Evolutionary conservation across 2,329 filamentous ascomycete genomes (phyloP).

Genomic region (Colletotrichum tropicale): DNA sequence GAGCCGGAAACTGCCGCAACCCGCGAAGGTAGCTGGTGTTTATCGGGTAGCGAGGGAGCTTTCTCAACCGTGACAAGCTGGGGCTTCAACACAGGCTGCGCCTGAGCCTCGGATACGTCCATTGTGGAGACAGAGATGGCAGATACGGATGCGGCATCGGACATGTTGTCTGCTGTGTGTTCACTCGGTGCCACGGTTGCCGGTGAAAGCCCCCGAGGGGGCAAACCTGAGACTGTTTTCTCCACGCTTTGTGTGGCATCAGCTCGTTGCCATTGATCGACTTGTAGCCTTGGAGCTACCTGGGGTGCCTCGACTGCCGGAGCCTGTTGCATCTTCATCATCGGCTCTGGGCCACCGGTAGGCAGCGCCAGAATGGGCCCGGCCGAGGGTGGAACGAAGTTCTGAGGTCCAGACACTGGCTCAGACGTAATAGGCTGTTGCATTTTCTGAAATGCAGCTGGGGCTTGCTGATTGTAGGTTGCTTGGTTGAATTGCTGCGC

Average conservation of each 20-base stretch:
- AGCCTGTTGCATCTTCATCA: not conserved
- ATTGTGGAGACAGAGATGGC: conserved; percentile 25
- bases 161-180: not conserved
- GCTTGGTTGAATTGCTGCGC: not conserved
- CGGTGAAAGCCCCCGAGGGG: not conserved
- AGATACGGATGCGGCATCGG: conserved; percentile 24
- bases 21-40: not conserved
- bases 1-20: not conserved
- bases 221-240: not conserved
- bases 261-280: not conserved
- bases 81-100: conserved; percentile 24
- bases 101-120: conserved; percentile 25
- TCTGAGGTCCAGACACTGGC: not conserved
- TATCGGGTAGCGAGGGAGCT: no score
- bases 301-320: not conserved
- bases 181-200: not conserved
- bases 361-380: not conserved
- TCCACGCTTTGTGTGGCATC: not conserved
- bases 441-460: not conserved
- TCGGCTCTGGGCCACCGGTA: not conserved
- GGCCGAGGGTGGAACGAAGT: not conserved
- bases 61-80: conserved; percentile 21
- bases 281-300: not conserved
- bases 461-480: not conserved
- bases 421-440: not conserved